Conservation (phyloP, 2,329 filamentous ascomycete species). For the Colletotrichum sidae region DNA sequence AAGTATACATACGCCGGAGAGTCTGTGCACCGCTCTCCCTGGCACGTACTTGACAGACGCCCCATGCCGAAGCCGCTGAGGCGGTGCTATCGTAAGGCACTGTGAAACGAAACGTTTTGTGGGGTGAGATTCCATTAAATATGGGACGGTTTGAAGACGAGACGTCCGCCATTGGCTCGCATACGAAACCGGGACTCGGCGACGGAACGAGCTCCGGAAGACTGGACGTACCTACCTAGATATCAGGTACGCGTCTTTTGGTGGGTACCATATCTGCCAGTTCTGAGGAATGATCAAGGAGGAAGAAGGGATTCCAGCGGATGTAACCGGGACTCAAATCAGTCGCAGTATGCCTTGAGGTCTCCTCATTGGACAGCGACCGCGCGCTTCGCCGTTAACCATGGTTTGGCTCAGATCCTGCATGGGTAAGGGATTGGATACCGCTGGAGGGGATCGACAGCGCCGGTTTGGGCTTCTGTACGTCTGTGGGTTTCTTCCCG, state of each 20-base stretch:
- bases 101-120: constrained; percentile 33
- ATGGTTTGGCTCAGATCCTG: constrained; percentile 6
- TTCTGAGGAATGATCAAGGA: not conserved
- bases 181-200: constrained; percentile 21
- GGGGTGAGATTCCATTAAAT: not conserved
- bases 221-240: not conserved
- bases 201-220: constrained; percentile 22
- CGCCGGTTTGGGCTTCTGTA: constrained; percentile 2
- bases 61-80: not conserved
- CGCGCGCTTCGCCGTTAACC: not conserved
- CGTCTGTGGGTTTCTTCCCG: constrained; percentile 1
- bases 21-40: not conserved
- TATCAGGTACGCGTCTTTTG: not conserved
- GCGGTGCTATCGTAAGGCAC: constrained; percentile 12
- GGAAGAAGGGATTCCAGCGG: constrained; percentile 1
- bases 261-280: not conserved
- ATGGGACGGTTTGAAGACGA: too few species aligned
- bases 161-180: constrained; percentile 16
- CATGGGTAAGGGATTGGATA: constrained; percentile 21
- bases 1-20: not conserved
- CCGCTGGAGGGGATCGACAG: constrained; percentile 24
- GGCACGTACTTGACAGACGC: too few species aligned
- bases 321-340: constrained; percentile 27
- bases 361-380: constrained; percentile 1
- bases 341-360: not conserved